Evolutionary conservation across 2,329 filamentous ascomycete genomes (phyloP).

Genomic region (Myriosclerotinia duriaeana): DNA sequence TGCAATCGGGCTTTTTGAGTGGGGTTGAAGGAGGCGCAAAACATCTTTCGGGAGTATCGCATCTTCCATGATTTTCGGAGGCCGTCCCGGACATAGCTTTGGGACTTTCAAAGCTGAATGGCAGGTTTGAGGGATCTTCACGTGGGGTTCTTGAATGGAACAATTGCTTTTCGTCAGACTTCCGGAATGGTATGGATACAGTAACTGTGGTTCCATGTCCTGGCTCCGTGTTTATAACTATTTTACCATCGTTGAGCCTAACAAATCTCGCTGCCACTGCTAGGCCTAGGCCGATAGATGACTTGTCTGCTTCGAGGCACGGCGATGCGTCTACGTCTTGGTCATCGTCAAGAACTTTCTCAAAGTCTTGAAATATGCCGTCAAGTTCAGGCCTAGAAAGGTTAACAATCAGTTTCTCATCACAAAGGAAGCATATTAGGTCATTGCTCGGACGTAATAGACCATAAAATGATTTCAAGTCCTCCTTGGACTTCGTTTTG

Average conservation of each 20-base stretch:
- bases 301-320: neutral
- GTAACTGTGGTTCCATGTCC: conserved; percentile 32
- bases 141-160: neutral
- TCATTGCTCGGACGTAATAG: conserved; percentile 50
- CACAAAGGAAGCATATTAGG: conserved; percentile 67
- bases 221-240: conserved; percentile 28
- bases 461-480: too few species aligned
- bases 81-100: too few species aligned
- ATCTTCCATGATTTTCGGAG: neutral
- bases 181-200: conserved; percentile 33
- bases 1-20: neutral
- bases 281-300: conserved; percentile 32
- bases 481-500: too few species aligned
- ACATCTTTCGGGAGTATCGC: neutral
- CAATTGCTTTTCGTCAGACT: conserved; percentile 5
- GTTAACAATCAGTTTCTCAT: conserved; percentile 72
- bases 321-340: conserved; percentile 40
- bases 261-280: conserved; percentile 33
- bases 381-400: conserved; percentile 63
- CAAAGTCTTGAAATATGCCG: conserved; percentile 57
- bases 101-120: too few species aligned
- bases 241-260: conserved; percentile 32
- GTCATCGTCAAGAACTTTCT: conserved; percentile 54
- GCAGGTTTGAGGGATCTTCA: too few species aligned
- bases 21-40: neutral